These are phyloP conservation scores for Leptographium radiaticola DNA, from an alignment of 2,329 filamentous ascomycete species.

Conservation along the genomic window DNA sequence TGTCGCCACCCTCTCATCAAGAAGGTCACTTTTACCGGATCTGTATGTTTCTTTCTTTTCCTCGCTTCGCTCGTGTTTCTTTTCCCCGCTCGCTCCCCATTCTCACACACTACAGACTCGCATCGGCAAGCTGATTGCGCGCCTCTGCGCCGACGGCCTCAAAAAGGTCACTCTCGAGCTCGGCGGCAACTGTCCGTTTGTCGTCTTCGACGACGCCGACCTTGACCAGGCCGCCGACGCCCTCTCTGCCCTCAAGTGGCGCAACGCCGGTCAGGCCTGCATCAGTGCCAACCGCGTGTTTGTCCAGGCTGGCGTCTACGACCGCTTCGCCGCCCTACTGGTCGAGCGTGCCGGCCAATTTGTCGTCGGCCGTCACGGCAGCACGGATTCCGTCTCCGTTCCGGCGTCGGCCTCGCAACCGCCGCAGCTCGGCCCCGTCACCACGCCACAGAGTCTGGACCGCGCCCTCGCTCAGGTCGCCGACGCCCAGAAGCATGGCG, in stretches of 20 bases:
- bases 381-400: no score
- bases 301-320: constrained; percentile 47
- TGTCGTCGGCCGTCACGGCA: no score
- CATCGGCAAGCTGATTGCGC: constrained; percentile 54
- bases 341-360: neutral
- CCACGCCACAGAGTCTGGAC: no score
- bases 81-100: no score
- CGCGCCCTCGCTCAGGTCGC: neutral
- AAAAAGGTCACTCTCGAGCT: constrained; percentile 61
- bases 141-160: constrained; percentile 46
- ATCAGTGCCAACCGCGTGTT: constrained; percentile 52
- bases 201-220: constrained; percentile 56
- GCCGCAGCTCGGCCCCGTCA: neutral
- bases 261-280: constrained; percentile 48
- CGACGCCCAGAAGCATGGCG: constrained; percentile 12
- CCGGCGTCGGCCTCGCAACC: no score
- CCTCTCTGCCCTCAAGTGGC: constrained; percentile 21
- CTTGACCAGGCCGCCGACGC: constrained; percentile 38
- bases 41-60: neutral
- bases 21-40: constrained; percentile 67
- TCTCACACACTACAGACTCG: constrained; percentile 28
- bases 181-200: constrained; percentile 54
- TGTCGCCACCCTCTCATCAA: constrained; percentile 28
- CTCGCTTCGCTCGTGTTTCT: no score
- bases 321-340: constrained; percentile 40